phyloP scores from a whole-genome alignment of 805 yeast genomes.

The Pichia nanzhaoensis region DNA sequence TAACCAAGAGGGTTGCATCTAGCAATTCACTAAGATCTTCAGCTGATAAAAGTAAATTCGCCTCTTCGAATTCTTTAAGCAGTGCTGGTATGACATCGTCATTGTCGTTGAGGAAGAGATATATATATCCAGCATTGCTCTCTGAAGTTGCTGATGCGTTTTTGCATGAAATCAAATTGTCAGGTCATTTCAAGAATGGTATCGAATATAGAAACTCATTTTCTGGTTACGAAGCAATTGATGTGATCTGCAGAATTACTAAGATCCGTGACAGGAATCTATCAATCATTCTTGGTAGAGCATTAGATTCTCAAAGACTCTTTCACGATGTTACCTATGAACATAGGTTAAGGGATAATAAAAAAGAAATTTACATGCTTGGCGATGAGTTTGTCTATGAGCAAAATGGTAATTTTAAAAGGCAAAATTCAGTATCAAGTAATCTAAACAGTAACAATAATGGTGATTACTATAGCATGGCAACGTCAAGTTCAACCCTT shows the following conservation, averaged over 20 bases:
- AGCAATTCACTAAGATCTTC: conserved; percentile 26
- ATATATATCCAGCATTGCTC: conserved; percentile 81
- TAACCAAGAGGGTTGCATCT: conserved; percentile 34
- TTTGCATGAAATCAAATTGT: conserved; percentile 58
- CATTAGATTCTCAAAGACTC: conserved; percentile 88
- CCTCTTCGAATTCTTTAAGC: conserved; percentile 23
- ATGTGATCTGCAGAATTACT: conserved; percentile 75
- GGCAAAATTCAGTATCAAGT: conserved; percentile 26
- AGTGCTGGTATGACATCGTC: conserved; percentile 43
- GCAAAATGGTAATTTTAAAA: conserved; percentile 15
- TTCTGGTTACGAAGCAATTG: conserved; percentile 92
- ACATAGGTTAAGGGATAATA: conserved; percentile 84
- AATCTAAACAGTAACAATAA: conserved; percentile 14
- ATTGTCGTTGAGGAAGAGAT: conserved; percentile 25
- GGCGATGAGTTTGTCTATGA: conserved; percentile 41
- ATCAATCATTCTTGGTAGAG: conserved; percentile 82
- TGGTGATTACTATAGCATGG: conserved; percentile 9
- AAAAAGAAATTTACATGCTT: conserved; percentile 81
- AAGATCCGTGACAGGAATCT: conserved; percentile 87
- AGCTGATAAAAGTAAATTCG: conserved; percentile 26
- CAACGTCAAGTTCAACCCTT: not conserved
- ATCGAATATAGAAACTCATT: conserved; percentile 88
- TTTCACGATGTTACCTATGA: conserved; percentile 95
- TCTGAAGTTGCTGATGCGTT: conserved; percentile 80
- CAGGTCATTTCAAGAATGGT: conserved; percentile 84